Evolutionary conservation across 2,329 filamentous ascomycete genomes (phyloP), one percentile per base, ranked within the genome.

Genomic region (Diplodia scrobiculata): DNA sequence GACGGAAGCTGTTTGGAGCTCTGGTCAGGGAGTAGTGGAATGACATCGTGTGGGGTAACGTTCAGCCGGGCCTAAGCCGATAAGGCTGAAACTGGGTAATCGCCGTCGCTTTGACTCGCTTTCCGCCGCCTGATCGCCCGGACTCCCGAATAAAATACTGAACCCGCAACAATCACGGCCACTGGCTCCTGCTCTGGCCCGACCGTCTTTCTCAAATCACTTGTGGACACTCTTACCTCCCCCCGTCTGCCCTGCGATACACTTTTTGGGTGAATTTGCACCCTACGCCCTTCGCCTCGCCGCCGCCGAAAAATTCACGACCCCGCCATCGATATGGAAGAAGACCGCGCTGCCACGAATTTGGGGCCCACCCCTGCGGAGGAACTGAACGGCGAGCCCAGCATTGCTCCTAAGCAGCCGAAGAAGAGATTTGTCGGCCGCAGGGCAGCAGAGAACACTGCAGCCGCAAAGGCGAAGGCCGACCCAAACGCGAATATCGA

Each of bases 371-470:
- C 87, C 13, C 32, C 27, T 3, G 86, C 90, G 69, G 86, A 89
- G 48, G 87, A 88, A 69, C 83, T 85, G 73, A 80, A 76, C 71
- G 82, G 79, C 76, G 84, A 83, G 67, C 77, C 81, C 27, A 78
- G 78, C 6, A 71, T 82, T 21, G 75, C 75, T 1, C 76, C 79
- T 58, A 91, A 84, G 74, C 90, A 94, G 73, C 95, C 95, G 25
- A 96, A 91, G 82, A 93, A 94, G 79, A 87, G 94, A 67, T 99
- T 99, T 71, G 89, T 99, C 19, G 95, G 95, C 34, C 85, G 92
- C 70, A 87, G 89, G 25, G 91, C 91, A 9, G 83, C 87, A 68
- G 86, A 88, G 72, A 84, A 86, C 71, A 81, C 84, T 48, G 78
- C 82, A 67, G 83, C 81, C 73, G 79, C 65, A 36, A 59, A 45